phyloP scores from a whole-genome alignment of 2,329 filamentous ascomycete genomes.

The Sclerotinia subarctica region DNA sequence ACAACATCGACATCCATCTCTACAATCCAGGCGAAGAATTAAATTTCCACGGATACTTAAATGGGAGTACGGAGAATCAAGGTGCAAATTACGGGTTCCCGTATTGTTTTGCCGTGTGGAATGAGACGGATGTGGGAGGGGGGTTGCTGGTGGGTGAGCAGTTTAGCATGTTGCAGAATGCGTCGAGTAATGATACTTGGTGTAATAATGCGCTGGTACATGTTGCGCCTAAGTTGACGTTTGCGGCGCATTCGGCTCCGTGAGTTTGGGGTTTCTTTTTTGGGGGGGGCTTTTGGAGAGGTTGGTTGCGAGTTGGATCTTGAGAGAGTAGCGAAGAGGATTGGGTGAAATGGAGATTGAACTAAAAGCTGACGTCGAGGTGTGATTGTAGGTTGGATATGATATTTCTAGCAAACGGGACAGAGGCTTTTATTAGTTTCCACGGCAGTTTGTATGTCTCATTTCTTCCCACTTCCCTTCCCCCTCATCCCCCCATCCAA shows the following conservation, averaged over 20 bases:
- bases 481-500: neutral
- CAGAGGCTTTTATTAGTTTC: slow-evolving; percentile 60
- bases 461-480: neutral
- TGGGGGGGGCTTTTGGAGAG: neutral
- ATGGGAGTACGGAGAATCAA: slow-evolving; percentile 34
- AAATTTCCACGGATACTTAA: slow-evolving; percentile 65
- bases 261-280: neutral
- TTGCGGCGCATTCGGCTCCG: slow-evolving; percentile 66
- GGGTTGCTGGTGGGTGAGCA: slow-evolving; percentile 48
- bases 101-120: slow-evolving; percentile 65
- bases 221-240: slow-evolving; percentile 54
- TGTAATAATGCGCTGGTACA: slow-evolving; percentile 44
- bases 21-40: slow-evolving; percentile 73
- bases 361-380: neutral
- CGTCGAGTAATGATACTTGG: slow-evolving; percentile 44
- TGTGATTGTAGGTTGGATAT: slow-evolving; percentile 52
- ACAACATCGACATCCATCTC: slow-evolving; percentile 58
- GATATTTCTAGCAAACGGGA: slow-evolving; percentile 58
- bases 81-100: slow-evolving; percentile 68
- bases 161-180: slow-evolving; percentile 44
- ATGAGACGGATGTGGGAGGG: slow-evolving; percentile 46
- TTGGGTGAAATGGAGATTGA: neutral
- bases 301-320: neutral
- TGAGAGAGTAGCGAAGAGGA: no score
- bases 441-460: slow-evolving; percentile 24